Conservation (phyloP, 2,329 filamentous ascomycete species). For the Monilinia fructicola region DNA sequence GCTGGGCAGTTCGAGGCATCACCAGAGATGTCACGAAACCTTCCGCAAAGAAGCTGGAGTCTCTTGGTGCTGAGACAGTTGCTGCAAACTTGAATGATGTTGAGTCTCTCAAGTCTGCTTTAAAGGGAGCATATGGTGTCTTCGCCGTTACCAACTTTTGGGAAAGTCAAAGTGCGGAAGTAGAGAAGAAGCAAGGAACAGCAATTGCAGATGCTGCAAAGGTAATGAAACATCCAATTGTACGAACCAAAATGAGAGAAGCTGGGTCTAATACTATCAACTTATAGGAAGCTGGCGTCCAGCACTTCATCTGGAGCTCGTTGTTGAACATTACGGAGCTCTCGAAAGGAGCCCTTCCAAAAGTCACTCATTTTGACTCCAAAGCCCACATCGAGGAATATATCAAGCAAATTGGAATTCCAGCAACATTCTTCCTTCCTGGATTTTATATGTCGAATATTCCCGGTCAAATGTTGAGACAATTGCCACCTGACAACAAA, state of each 20-base stretch:
- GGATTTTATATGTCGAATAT: conserved; percentile 55
- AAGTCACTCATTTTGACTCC: conserved; percentile 44
- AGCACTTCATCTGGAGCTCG: conserved; percentile 50
- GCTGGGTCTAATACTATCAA: not conserved
- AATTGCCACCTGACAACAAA: conserved; percentile 37
- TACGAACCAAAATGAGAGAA: not conserved
- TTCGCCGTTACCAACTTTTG: conserved; percentile 40
- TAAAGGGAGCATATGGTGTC: conserved; percentile 40
- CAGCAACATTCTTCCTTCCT: conserved; percentile 50
- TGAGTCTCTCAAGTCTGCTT: conserved; percentile 41
- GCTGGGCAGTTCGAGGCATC: conserved; percentile 49
- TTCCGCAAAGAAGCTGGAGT: conserved; percentile 45
- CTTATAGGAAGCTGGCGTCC: conserved; percentile 44
- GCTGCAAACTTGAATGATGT: conserved; percentile 47
- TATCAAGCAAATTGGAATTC: conserved; percentile 43
- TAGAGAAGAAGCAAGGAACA: conserved; percentile 49
- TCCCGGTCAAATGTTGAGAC: conserved; percentile 33
- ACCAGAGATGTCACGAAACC: conserved; percentile 48
- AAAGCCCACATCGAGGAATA: conserved; percentile 45
- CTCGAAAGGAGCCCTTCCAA: conserved; percentile 44
- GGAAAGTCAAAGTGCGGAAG: conserved; percentile 43
- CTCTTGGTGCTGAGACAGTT: conserved; percentile 47
- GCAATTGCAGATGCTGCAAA: conserved; percentile 50
- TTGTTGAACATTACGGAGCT: conserved; percentile 45
- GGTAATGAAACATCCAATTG: conserved; percentile 30